phyloP scores from a whole-genome alignment of 305 asterid species.

The Ilex paraguariensis region DNA sequence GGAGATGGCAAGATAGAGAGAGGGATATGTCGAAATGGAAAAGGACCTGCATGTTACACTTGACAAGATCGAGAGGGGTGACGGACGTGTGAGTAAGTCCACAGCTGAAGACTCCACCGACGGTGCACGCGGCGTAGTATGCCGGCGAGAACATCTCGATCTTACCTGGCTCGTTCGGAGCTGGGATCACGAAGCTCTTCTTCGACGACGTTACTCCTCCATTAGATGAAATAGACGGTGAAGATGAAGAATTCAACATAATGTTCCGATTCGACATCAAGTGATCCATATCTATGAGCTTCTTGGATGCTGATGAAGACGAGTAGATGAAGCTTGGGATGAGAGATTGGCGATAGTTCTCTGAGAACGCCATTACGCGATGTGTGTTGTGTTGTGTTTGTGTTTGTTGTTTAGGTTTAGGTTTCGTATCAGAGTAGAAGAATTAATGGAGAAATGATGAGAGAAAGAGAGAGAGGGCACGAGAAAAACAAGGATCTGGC shows the following conservation, averaged over 20 bases:
- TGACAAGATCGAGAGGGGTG: constrained; percentile 85
- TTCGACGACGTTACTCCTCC: constrained; percentile 11
- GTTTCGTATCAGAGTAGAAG: too few species aligned
- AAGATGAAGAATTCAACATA: constrained; percentile 10
- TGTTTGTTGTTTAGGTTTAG: too few species aligned
- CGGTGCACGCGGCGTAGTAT: constrained; percentile 56
- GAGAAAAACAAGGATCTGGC: too few species aligned
- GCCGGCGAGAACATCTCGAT: constrained; percentile 73
- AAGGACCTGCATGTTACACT: constrained; percentile 90
- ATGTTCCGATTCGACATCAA: constrained; percentile 2
- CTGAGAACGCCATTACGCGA: constrained; percentile 8
- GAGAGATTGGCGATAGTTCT: constrained; percentile 33
- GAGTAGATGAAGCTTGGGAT: constrained; percentile 63
- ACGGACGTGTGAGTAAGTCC: constrained; percentile 75
- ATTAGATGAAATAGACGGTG: constrained; percentile 3
- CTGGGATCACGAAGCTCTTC: constrained; percentile 37
- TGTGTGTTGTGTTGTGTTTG: too few species aligned
- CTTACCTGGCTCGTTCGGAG: constrained; percentile 58
- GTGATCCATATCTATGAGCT: constrained; percentile 15
- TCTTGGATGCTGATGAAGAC: constrained; percentile 17
- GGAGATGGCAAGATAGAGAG: too few species aligned
- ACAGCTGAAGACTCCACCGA: constrained; percentile 59
- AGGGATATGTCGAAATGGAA: too few species aligned
- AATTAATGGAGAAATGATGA: too few species aligned
- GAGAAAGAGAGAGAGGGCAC: too few species aligned